Base-by-base conservation (phyloP, 140 eudicot species). In the Oenanthe javanica region DNA sequence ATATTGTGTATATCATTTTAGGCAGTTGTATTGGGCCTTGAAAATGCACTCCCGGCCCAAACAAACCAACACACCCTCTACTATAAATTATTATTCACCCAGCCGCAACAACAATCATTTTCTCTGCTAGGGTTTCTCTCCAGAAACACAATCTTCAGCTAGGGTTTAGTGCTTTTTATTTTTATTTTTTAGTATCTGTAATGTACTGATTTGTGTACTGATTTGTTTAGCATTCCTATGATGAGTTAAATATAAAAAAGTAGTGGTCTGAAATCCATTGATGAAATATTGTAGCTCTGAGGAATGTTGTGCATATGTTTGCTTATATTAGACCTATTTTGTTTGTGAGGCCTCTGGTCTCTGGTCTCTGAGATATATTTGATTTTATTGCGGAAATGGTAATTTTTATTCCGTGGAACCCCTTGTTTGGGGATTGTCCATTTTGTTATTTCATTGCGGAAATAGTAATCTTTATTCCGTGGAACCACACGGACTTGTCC, bases 241-340 rank as follows among this genome's bases (percentile, higher is more conserved):
- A 74, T 36, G 76, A 61, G 59, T 64, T 45, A 74, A 67, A 25
- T 63, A 57, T 79, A 47, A 63, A 64, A 79, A n/a, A n/a, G 82
- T 75, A 57, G 80, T 82, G 84, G 79, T 4, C 83, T 72, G 83
- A 81, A 52, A 21, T 54, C 52, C 81, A 81, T 54, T 81, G 49
- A 81, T 72, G 77, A 42, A 40, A 81, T n/a, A 52, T 31, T 25
- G 10, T 5, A 74, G 6, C 78, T 74, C 78, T 74, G 78, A 74
- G 78, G 78, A 74, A n/a, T n/a, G n/a, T n/a, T n/a, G n/a, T n/a
- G n/a, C n/a, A n/a, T n/a, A n/a, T n/a, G n/a, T n/a, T n/a, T n/a
- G n/a, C n/a, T n/a, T n/a, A n/a, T n/a, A n/a, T n/a, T n/a, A n/a
- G 43, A 40, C 43, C 43, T 40, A 1, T 40, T 40, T 40, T 1